phyloP scores from a whole-genome alignment of 805 yeast genomes.

The Metschnikowia gelsemii region DNA sequence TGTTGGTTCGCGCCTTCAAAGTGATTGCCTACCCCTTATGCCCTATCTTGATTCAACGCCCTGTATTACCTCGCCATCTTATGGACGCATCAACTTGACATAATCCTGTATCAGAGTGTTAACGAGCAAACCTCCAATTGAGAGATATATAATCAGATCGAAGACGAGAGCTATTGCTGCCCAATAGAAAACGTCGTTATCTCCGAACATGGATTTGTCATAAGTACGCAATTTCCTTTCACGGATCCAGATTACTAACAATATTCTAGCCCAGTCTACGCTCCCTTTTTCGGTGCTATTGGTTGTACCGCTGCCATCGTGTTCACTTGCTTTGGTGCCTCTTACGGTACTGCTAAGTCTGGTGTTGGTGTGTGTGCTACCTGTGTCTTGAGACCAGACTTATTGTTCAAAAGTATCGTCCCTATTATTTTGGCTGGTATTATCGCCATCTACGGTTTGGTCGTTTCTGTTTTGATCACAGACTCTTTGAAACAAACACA shows the following conservation, averaged over 20 bases:
- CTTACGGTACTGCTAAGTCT: constrained; percentile 98
- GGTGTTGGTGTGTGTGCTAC: constrained; percentile 99
- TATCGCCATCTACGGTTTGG: constrained; percentile 96
- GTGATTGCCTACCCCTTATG: too few species aligned
- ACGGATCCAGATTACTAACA: constrained; percentile 10
- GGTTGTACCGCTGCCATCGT: constrained; percentile 99
- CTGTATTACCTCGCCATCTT: too few species aligned
- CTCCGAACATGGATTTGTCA: too few species aligned
- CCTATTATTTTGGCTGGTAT: constrained; percentile 99
- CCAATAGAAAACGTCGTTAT: too few species aligned
- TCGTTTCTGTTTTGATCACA: constrained; percentile 91
- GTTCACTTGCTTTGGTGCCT: constrained; percentile 98
- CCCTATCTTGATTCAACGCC: too few species aligned
- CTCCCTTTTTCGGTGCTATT: constrained; percentile 97
- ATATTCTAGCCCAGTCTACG: constrained; percentile 29
- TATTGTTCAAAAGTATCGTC: constrained; percentile 86
- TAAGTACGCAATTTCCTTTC: neutral
- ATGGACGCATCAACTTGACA: too few species aligned
- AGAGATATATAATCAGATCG: too few species aligned
- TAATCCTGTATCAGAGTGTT: too few species aligned
- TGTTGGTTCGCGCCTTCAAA: neutral
- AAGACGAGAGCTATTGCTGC: too few species aligned
- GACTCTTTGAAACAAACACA: constrained; percentile 86
- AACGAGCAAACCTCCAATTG: too few species aligned
- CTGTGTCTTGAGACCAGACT: constrained; percentile 95